A percentile compares a stretch with the other conserved stretches of the same genome.
Conservation (phyloP, 192 early-diverging fungal genomes). For the Coemansia sp. region DNA sequence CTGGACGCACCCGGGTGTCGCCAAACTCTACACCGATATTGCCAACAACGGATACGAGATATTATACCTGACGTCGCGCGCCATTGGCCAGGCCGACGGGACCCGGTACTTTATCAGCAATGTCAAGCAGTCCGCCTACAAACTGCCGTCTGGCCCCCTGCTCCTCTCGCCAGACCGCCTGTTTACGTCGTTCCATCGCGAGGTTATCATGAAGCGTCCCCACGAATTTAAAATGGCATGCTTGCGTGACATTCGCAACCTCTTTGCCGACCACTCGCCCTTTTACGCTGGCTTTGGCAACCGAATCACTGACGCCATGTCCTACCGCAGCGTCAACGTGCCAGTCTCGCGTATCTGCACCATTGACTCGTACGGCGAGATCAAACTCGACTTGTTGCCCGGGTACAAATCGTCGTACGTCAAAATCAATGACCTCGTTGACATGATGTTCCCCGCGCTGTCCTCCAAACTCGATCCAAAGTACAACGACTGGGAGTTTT, state of each 20-base stretch:
- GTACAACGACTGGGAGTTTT: constrained; percentile 84
- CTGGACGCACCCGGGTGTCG: constrained; percentile 97
- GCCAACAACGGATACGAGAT: constrained; percentile 91
- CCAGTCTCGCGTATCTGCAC: constrained; percentile 94
- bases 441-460: constrained; percentile 87
- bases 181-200: constrained; percentile 87
- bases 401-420: constrained; percentile 85
- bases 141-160: constrained; percentile 90
- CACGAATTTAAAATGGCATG: constrained; percentile 98
- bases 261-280: constrained; percentile 79
- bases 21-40: constrained; percentile 94
- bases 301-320: constrained; percentile 94
- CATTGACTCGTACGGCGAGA: constrained; percentile 85
- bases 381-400: constrained; percentile 84
- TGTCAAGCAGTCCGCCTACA: constrained; percentile 83
- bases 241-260: constrained; percentile 81
- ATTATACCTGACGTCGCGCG: constrained; percentile 89
- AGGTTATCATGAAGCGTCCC: constrained; percentile 91
- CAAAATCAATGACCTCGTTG: constrained; percentile 88
- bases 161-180: constrained; percentile 95
- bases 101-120: constrained; percentile 90
- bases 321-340: constrained; percentile 90
- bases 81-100: constrained; percentile 91
- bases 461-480: constrained; percentile 60
- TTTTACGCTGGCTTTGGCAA: constrained; percentile 98